These are phyloP conservation scores for Cryptosporidium viatorum DNA, from an alignment of 169 alveolate genomes.

Conservation along the genomic window DNA sequence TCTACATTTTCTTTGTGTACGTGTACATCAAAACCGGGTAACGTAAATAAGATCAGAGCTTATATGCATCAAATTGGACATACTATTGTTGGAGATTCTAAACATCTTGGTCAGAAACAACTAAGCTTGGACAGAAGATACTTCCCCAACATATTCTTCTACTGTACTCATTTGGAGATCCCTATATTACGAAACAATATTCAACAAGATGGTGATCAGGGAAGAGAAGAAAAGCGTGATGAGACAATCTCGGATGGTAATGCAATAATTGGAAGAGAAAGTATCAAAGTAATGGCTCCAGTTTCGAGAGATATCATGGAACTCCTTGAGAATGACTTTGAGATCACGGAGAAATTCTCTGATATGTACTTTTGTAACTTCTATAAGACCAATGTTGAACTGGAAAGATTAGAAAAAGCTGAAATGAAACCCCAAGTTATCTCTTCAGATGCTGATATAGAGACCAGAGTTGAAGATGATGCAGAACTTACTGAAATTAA, in stretches of 20 bases:
- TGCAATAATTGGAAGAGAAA: not conserved
- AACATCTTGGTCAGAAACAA: slow-evolving; percentile 28
- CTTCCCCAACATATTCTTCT: slow-evolving; percentile 40
- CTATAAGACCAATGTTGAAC: not conserved
- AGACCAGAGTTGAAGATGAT: slow-evolving; percentile 1
- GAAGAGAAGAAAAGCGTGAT: not conserved
- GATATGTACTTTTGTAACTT: slow-evolving; percentile 24
- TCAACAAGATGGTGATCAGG: not conserved
- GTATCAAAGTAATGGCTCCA: slow-evolving; percentile 1
- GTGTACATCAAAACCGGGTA: slow-evolving; percentile 18
- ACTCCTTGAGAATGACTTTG: slow-evolving; percentile 26
- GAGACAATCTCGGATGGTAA: not conserved
- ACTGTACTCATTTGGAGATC: slow-evolving; percentile 44
- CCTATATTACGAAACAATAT: not conserved
- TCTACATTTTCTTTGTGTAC: slow-evolving; percentile 37
- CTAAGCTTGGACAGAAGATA: slow-evolving; percentile 41
- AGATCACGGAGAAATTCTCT: slow-evolving; percentile 17
- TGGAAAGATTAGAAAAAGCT: not conserved
- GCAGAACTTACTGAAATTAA: not conserved
- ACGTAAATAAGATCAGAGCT: slow-evolving; percentile 28
- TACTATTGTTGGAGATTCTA: slow-evolving; percentile 56
- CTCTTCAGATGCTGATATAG: not conserved
- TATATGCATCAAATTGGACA: slow-evolving; percentile 55
- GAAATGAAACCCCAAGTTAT: not conserved
- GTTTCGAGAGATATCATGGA: slow-evolving; percentile 29